Evolutionary conservation across 768 basidiomycete genomes (phyloP).

Genomic region (Rubroboletus satanas): DNA sequence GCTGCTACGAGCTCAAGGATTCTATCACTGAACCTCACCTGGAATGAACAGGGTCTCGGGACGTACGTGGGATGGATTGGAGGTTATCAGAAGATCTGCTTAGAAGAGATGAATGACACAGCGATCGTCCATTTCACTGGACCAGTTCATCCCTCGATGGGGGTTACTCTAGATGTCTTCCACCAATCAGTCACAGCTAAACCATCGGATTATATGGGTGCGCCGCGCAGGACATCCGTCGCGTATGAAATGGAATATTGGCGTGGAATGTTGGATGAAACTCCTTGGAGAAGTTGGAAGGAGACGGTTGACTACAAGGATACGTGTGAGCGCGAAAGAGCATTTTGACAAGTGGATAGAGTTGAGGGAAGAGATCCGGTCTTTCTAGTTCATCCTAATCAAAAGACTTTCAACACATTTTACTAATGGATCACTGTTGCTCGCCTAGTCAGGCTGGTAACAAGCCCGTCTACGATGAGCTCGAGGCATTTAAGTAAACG

Average conservation of each 20-base stretch:
- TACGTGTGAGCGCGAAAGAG: not conserved
- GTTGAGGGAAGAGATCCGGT: not conserved
- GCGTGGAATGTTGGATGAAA: constrained; percentile 32
- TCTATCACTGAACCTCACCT: not conserved
- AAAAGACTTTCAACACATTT: not conserved
- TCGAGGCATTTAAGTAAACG: too few species aligned
- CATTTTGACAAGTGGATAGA: not conserved
- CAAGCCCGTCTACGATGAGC: not conserved
- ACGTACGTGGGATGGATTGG: not conserved
- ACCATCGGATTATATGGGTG: too few species aligned
- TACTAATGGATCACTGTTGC: not conserved
- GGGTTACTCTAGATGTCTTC: not conserved
- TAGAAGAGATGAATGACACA: not conserved
- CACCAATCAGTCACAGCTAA: constrained; percentile 25
- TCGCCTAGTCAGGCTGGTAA: not conserved
- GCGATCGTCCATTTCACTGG: not conserved
- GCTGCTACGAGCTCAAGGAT: not conserved
- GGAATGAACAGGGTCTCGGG: not conserved
- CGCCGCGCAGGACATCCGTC: constrained; percentile 45
- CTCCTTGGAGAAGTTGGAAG: constrained; percentile 37
- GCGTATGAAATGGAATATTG: constrained; percentile 39
- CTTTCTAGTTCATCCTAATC: not conserved
- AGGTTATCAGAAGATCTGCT: not conserved
- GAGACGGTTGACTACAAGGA: constrained; percentile 7
- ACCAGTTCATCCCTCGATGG: not conserved